Evolutionary conservation across 192 early-diverging fungal genomes (phyloP).

Genomic region (Backusella macrospora): DNA sequence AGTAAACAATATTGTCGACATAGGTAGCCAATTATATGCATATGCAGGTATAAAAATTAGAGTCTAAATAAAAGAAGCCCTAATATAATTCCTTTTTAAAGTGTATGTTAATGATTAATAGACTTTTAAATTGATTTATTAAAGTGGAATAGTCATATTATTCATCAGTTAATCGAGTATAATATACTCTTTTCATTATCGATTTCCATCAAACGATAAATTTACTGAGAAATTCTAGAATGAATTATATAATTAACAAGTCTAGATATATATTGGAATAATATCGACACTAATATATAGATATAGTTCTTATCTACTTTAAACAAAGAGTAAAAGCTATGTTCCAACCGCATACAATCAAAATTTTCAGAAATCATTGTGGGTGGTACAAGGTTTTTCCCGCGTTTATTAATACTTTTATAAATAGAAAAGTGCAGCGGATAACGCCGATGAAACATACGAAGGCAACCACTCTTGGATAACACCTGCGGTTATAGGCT

Average conservation of each 20-base stretch:
- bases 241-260: no score
- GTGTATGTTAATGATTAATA: no score
- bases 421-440: conserved; percentile 1
- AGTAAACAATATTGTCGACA: neutral
- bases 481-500: neutral
- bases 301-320: neutral
- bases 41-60: neutral
- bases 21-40: neutral
- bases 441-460: conserved; percentile 7
- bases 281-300: no score
- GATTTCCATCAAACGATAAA: no score
- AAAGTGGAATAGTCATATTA: no score
- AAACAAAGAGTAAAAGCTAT: neutral
- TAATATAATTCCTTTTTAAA: no score
- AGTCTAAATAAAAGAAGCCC: no score
- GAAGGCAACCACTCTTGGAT: neutral
- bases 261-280: no score
- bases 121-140: no score
- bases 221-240: no score
- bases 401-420: conserved; percentile 16
- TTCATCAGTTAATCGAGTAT: no score
- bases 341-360: neutral
- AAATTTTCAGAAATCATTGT: neutral
- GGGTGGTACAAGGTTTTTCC: neutral
- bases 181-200: no score